These are phyloP conservation scores for Plasmodium reichenowi DNA, from an alignment of 169 alveolate genomes.

Conservation along the genomic window DNA sequence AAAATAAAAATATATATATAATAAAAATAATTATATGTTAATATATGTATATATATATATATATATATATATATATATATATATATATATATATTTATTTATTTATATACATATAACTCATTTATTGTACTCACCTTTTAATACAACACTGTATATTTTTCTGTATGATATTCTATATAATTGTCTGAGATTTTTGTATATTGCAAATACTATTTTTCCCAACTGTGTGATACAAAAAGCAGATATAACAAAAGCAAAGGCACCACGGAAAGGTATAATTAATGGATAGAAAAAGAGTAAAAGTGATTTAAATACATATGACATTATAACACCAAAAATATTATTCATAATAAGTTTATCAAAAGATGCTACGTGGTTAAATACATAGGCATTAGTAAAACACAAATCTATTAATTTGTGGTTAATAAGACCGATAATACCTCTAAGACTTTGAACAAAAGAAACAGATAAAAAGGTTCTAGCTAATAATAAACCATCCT, in stretches of 20 bases:
- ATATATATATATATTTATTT: background rate
- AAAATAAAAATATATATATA: background rate
- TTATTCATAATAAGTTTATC: constrained; percentile 55
- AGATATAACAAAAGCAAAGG: constrained; percentile 65
- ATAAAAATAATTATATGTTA: background rate
- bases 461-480: constrained; percentile 65
- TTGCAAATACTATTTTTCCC: constrained; percentile 35
- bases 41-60: background rate
- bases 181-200: constrained; percentile 34
- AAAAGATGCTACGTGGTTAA: constrained; percentile 53
- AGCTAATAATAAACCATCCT: constrained; percentile 50
- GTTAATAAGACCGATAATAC: constrained; percentile 61
- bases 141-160: constrained; percentile 11
- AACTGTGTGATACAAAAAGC: constrained; percentile 53
- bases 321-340: constrained; percentile 52
- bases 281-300: constrained; percentile 58
- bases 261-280: constrained; percentile 72
- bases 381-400: constrained; percentile 46
- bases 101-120: background rate
- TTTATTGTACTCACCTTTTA: constrained; percentile 33
- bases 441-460: constrained; percentile 69
- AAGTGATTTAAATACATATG: constrained; percentile 61
- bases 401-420: constrained; percentile 54
- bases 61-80: constrained; percentile 10
- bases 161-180: constrained; percentile 48